These are phyloP conservation scores for Penicillium sp. DNA, from an alignment of 2,329 filamentous ascomycete species.

Conservation along the genomic window DNA sequence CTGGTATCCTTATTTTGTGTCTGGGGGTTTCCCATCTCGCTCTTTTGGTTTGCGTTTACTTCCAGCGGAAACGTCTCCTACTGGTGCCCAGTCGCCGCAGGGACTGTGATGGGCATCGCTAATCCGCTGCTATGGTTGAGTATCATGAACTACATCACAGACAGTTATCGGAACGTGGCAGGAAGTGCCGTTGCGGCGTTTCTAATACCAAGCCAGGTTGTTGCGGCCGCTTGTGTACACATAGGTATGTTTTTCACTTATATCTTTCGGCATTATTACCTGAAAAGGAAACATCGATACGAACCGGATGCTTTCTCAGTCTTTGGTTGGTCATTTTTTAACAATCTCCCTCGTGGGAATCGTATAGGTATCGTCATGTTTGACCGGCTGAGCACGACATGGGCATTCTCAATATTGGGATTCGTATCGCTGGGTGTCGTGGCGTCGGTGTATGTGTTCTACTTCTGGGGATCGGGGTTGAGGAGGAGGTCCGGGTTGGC, in stretches of 20 bases:
- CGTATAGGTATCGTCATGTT: constrained; percentile 30
- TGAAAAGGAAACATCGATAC: background rate
- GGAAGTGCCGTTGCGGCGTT: constrained; percentile 42
- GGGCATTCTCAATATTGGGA: constrained; percentile 41
- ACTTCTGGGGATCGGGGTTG: constrained; percentile 37
- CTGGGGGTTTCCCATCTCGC: constrained; percentile 41
- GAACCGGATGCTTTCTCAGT: background rate
- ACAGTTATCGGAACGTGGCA: constrained; percentile 42
- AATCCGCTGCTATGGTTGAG: constrained; percentile 43
- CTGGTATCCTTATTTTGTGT: constrained; percentile 39
- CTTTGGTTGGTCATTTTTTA: background rate
- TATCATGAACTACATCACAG: constrained; percentile 44
- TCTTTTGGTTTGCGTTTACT: constrained; percentile 44
- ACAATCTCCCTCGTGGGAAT: background rate
- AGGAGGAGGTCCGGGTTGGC: constrained; percentile 33
- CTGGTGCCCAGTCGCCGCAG: constrained; percentile 41
- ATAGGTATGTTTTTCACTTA: constrained; percentile 26
- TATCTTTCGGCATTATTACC: background rate
- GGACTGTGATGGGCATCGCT: constrained; percentile 38
- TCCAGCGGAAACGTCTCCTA: constrained; percentile 36
- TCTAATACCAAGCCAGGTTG: constrained; percentile 41
- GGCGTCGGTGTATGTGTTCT: constrained; percentile 39
- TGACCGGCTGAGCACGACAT: constrained; percentile 35
- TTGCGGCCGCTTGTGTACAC: constrained; percentile 40
- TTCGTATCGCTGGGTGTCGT: constrained; percentile 40